Evolutionary conservation across 441 rosid species (phyloP), one percentile per base, ranked within the genome.

Genomic region (Theobroma grandiflorum): DNA sequence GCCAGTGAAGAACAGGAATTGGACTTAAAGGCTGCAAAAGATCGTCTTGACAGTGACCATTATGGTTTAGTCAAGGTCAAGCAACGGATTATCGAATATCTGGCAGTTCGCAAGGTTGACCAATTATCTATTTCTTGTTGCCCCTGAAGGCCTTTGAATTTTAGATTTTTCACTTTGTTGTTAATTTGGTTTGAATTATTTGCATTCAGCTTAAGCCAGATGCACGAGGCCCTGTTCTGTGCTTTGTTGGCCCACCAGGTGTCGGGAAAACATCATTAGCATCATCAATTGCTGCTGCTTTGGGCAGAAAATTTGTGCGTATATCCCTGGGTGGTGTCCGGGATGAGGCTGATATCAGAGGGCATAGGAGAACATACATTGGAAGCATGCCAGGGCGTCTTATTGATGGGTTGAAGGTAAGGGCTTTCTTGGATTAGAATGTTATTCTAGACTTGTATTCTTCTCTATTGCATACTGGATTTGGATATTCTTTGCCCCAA

Each of bases 321-420:
- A 91, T 97, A 82, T 95, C 99, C 79, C 94, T 97, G 76, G 99
- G 99, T 83, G 99, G 99, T 84, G 98, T 97, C 75, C 95, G 94
- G 90, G 99, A 97, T 83, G 99, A 97, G 90, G 99, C 98, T 79
- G 99, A 97, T 85, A 95, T 97, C 76, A 92, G 99, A 89, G 99
- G 99, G 78, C 99, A 97, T 78, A 87, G 99, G 87, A 93, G 99
- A 86, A 97, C 99, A 12, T 97, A 97, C 85, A 94, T 95, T 80
- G 99, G 99, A 78, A 97, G 99, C 90, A 95, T 97, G 99, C 99
- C 99, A 47, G 99, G 99, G 81, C 98, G 98, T 84, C 98, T 97
- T 64, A 91, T 95, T 85, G 99, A 94, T 82, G 99, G 99, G 77
- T 72, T 97, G 83, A 97, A 97, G 99, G 99, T 97, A 81, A 75